Evolutionary conservation across 768 basidiomycete genomes (phyloP).

Genomic region (Paxillus ammoniavirescens): DNA sequence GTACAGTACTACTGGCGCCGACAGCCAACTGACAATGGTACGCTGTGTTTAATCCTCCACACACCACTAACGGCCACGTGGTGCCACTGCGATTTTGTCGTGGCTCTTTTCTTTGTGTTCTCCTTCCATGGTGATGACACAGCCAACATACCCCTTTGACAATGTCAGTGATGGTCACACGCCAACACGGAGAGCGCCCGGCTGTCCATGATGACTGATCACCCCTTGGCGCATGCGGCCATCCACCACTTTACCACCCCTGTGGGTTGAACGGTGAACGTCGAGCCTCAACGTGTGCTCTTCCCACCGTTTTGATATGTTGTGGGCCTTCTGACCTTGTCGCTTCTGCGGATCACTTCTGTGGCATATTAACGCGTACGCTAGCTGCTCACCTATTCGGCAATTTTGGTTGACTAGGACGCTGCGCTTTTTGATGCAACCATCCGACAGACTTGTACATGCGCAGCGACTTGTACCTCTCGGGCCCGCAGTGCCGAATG

Average conservation of each 20-base stretch:
- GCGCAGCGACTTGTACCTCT: background rate
- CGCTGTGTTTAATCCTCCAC: too few species aligned
- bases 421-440: background rate
- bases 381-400: background rate
- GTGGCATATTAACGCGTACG: background rate
- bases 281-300: background rate
- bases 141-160: background rate
- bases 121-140: background rate
- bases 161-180: background rate
- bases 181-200: conserved; percentile 16
- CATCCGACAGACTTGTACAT: background rate
- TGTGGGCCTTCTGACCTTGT: background rate
- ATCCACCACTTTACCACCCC: conserved; percentile 3
- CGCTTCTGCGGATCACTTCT: too few species aligned
- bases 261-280: conserved; percentile 22
- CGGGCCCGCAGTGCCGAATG: background rate
- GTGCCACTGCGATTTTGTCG: background rate
- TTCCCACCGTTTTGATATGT: background rate
- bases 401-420: background rate
- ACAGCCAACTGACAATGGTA: too few species aligned
- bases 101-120: conserved; percentile 1
- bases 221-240: background rate
- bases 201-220: conserved; percentile 23
- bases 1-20: too few species aligned
- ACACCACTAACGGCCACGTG: too few species aligned